Evolutionary conservation across 2,329 filamentous ascomycete genomes (phyloP).

Genomic region (Penicillium sp.): DNA sequence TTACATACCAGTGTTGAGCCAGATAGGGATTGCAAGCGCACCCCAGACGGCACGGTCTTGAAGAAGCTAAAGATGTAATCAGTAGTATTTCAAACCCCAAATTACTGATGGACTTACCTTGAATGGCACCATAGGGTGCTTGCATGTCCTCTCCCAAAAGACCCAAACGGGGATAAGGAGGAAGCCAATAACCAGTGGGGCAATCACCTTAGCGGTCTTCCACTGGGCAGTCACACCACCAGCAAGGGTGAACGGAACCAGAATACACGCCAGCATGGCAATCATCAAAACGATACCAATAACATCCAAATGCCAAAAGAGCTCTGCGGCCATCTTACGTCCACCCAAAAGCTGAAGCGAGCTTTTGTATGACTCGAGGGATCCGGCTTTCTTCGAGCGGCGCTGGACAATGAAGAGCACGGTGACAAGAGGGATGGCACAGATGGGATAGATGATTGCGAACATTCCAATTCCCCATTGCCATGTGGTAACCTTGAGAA

Average conservation of each 20-base stretch:
- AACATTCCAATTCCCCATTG: conserved; percentile 68
- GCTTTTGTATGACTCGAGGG: conserved; percentile 49
- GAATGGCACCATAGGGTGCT: conserved; percentile 62
- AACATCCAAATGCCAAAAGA: conserved; percentile 61
- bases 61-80: conserved; percentile 44
- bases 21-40: conserved; percentile 58
- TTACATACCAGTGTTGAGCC: conserved; percentile 29
- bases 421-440: conserved; percentile 57
- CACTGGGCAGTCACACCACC: conserved; percentile 53
- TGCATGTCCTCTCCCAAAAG: conserved; percentile 56
- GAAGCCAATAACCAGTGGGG: conserved; percentile 55
- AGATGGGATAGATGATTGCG: conserved; percentile 61
- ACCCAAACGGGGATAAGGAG: conserved; percentile 53
- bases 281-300: conserved; percentile 57
- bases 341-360: conserved; percentile 47
- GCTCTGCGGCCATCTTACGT: conserved; percentile 39
- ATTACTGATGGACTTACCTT: conserved; percentile 33
- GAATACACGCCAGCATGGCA: conserved; percentile 54
- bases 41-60: conserved; percentile 67
- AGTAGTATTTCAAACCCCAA: background rate
- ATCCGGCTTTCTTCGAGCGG: conserved; percentile 56
- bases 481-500: conserved; percentile 57
- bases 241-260: conserved; percentile 61
- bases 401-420: conserved; percentile 54
- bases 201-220: conserved; percentile 54